Percentiles rank a stretch among this genome's conserved stretches.
phyloP scores from a whole-genome alignment of 192 early-diverging fungal genomes.

The Jimgerdemannia flammicorona region DNA sequence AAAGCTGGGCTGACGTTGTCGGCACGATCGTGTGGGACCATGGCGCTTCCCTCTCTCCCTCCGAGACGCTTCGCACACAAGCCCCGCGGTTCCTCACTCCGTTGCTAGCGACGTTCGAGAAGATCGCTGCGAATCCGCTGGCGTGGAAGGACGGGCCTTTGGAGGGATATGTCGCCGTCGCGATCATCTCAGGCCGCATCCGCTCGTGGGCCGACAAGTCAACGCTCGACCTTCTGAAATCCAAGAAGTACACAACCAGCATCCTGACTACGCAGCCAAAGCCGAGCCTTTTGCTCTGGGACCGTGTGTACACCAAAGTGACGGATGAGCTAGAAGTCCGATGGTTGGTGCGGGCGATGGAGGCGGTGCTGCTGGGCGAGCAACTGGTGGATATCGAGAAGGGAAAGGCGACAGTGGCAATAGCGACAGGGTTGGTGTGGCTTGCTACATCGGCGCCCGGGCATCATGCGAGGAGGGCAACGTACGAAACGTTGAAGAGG shows the following conservation, averaged over 20 bases:
- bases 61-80: constrained; percentile 9
- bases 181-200: constrained; percentile 47
- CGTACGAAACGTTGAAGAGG: constrained; percentile 36
- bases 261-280: constrained; percentile 41
- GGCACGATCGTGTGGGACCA: constrained; percentile 52
- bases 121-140: constrained; percentile 56
- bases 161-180: constrained; percentile 61
- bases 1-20: constrained; percentile 61
- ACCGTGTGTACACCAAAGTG: constrained; percentile 78
- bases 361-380: constrained; percentile 37
- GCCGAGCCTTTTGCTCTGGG: constrained; percentile 77
- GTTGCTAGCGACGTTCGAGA: constrained; percentile 48
- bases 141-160: constrained; percentile 52
- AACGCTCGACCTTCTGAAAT: constrained; percentile 24
- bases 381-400: constrained; percentile 36
- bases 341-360: constrained; percentile 65
- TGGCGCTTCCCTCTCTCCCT: constrained; percentile 12
- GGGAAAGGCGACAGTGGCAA: constrained; percentile 24
- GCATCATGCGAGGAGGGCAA: constrained; percentile 33
- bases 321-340: constrained; percentile 53
- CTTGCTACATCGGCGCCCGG: constrained; percentile 42
- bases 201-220: constrained; percentile 19
- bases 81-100: constrained; percentile 38
- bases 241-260: constrained; percentile 31
- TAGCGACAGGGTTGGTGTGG: constrained; percentile 55